Evolutionary conservation across 2,329 filamentous ascomycete species (phyloP).

Genomic region (Ambrosiella cleistominuta): DNA sequence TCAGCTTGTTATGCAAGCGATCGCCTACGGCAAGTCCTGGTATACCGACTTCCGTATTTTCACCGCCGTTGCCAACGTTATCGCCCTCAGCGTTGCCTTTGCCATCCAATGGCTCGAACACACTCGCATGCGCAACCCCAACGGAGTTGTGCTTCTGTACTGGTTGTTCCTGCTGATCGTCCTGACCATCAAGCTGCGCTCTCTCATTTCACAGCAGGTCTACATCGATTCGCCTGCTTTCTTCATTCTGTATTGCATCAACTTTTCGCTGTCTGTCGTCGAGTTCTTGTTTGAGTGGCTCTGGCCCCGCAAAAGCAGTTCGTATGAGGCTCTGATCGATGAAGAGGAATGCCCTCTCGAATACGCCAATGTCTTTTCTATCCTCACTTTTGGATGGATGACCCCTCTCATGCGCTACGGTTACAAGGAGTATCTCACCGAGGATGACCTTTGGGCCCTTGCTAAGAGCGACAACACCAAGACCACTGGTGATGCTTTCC

Average conservation of each 20-base stretch:
- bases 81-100: slow-evolving; percentile 59
- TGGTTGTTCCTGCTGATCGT: slow-evolving; percentile 75
- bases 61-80: slow-evolving; percentile 53
- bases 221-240: slow-evolving; percentile 51
- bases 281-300: slow-evolving; percentile 75
- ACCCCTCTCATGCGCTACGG: slow-evolving; percentile 93
- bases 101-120: slow-evolving; percentile 76
- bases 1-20: slow-evolving; percentile 61
- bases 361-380: slow-evolving; percentile 85
- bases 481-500: slow-evolving; percentile 51
- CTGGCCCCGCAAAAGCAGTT: slow-evolving; percentile 50
- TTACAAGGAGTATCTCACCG: slow-evolving; percentile 78
- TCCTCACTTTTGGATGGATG: slow-evolving; percentile 95
- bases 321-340: slow-evolving; percentile 38
- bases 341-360: slow-evolving; percentile 57
- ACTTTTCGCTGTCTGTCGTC: slow-evolving; percentile 47
- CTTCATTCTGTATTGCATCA: slow-evolving; percentile 59
- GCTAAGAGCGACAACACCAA: slow-evolving; percentile 64
- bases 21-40: slow-evolving; percentile 52
- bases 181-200: slow-evolving; percentile 68
- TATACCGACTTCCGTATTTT: slow-evolving; percentile 71
- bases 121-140: slow-evolving; percentile 63
- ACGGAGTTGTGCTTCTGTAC: slow-evolving; percentile 78
- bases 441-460: slow-evolving; percentile 91
- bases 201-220: slow-evolving; percentile 60